Base-by-base conservation (phyloP, 768 basidiomycete genomes). In the Auriscalpium vulgare region DNA sequence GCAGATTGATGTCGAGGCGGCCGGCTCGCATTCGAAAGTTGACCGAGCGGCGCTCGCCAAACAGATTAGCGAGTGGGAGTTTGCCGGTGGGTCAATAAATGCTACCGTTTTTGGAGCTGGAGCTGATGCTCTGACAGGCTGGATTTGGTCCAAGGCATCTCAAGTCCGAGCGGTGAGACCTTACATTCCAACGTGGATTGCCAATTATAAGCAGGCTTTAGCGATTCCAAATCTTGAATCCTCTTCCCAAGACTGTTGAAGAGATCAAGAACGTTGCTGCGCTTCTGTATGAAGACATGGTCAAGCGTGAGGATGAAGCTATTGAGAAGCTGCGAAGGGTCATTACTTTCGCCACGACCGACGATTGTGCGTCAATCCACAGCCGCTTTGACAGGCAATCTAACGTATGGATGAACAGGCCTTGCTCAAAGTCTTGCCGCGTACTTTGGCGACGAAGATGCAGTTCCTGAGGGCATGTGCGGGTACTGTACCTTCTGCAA, bases 391-490 rank as follows among this genome's bases (percentile, higher is more conserved):
- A 13, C 16, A 0, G 16, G 10, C 36, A 35, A 17, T 37, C 17
- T 40, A 4, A 43, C 44, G 23, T 19, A 17, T 34, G 50, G 45
- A 11, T 50, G 47, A 44, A 37, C 56, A 79, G 77, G 78, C 62
- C 67, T 75, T 43, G 71, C 77, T 11, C 71, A 74, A 19, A 63
- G 59, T 21, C 66, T 80, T 3, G 74, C 77, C 1, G 55, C 58
- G 13, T 74, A 78, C 60, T 79, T 80, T 51, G 77, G 77, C 14
- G 74, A 78, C 55, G 58, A 62, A 21, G 67, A 68, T 36, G 73
- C 70, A 8, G 73, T 78, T 0, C 72, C 74, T 1, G 67, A 67
- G 14, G 71, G 70, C 2, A 67, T 70, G 57, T 80, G 78, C 56
- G 71, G 69, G 1, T 59, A 59, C 11, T 80, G 78, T 68, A 75